Evolutionary conservation across 2,329 filamentous ascomycete genomes (phyloP).

Genomic region (Fusarium domesticum): DNA sequence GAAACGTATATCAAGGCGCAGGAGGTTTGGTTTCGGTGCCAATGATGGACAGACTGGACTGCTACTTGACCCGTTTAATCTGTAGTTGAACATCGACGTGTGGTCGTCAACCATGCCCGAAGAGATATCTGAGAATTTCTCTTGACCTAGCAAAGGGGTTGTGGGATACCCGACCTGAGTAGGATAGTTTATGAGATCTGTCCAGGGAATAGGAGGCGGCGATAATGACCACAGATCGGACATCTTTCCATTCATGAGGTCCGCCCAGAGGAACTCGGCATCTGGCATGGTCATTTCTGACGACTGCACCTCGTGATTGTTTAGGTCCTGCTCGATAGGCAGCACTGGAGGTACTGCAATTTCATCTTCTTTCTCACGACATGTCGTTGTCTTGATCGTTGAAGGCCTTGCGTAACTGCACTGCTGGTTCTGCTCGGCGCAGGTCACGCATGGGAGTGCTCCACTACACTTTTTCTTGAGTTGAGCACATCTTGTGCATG

Average conservation of each 20-base stretch:
- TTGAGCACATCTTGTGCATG: background rate
- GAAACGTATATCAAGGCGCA: conserved; percentile 1
- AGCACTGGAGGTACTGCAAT: background rate
- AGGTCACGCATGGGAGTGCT: conserved; percentile 1
- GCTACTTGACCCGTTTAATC: background rate
- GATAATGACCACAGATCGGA: background rate
- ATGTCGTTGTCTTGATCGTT: background rate
- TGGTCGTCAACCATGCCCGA: background rate
- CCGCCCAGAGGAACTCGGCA: background rate
- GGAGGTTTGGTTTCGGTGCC: background rate
- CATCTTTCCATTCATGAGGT: background rate
- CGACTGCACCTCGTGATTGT: background rate
- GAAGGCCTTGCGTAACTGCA: conserved; percentile 2
- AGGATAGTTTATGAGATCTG: background rate
- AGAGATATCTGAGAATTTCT: background rate
- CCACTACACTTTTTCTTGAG: background rate
- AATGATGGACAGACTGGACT: background rate
- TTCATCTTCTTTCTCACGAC: background rate
- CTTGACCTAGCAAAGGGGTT: background rate
- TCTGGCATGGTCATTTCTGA: background rate
- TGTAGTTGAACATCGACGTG: background rate
- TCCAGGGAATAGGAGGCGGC: background rate
- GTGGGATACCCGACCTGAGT: background rate
- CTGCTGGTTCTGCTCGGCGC: conserved; percentile 3
- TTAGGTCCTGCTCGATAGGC: background rate